Base-by-base conservation (phyloP, 164 flowering plant genomes). In the Amborella trichopoda region DNA sequence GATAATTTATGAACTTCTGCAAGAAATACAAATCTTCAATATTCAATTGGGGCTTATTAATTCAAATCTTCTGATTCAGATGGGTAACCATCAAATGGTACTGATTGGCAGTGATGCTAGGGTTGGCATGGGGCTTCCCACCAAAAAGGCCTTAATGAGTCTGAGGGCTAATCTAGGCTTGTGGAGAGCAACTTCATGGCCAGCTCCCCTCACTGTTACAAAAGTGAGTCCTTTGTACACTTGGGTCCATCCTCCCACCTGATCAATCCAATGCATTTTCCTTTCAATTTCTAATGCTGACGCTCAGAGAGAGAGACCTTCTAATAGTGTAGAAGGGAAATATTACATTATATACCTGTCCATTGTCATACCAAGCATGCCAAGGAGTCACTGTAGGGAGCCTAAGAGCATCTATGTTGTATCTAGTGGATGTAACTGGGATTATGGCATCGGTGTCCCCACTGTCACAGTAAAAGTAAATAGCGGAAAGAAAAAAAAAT, bases 241-340 rank as follows among this genome's bases (percentile, higher is more conserved):
- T 60, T 89, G 74, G 11, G 77, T 77, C 95, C 95, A 89, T 60
- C 97, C 97, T 51, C 93, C 97, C 6, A 89, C 97, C 97, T 89
- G 86, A 42, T 52, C 38, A n/a, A n/a, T n/a, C n/a, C n/a, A n/a
- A n/a, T n/a, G n/a, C n/a, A n/a, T n/a, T n/a, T n/a, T n/a, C n/a
- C n/a, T n/a, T n/a, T n/a, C n/a, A n/a, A n/a, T n/a, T n/a, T n/a
- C n/a, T n/a, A n/a, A n/a, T n/a, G n/a, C n/a, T n/a, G n/a, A n/a
- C n/a, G n/a, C n/a, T n/a, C n/a, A n/a, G n/a, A n/a, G n/a, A n/a
- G n/a, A n/a, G n/a, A n/a, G n/a, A n/a, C n/a, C n/a, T n/a, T n/a
- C n/a, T n/a, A n/a, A n/a, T n/a, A n/a, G n/a, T n/a, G n/a, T n/a
- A n/a, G n/a, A n/a, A n/a, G n/a, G n/a, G n/a, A n/a, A n/a, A n/a